Evolutionary conservation across 345 rosid genomes (phyloP), one percentile per base, ranked within the genome.

Genomic region (Sapria himalayana): DNA sequence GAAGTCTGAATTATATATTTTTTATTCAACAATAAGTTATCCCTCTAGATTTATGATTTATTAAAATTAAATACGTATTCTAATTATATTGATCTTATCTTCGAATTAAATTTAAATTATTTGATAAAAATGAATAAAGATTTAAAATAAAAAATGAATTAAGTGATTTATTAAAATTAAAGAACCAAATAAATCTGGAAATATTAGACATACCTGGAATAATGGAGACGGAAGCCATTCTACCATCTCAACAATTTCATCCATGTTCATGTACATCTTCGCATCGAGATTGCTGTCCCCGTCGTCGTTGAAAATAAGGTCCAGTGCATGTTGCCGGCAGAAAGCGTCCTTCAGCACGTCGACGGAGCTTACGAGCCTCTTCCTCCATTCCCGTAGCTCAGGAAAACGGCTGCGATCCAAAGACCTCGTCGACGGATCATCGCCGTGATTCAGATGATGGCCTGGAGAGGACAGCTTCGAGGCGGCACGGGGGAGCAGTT

Each of bases 311-410:
- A 80, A 91, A 54, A 91, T 84, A 59, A 91, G 92, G 56, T 91
- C 94, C 35, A 91, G 70, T n/a, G 78, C 99, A 78, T 91, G 96
- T 40, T 73, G 96, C 31, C 67, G 93, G 58, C 99, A 91, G 58
- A 91, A 84, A 9, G 85, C 66, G 61, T 91, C 80, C 61, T 78
- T 91, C 43, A 91, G 60, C 48, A 81, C 73, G 57, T 84, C 99
- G 60, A 91, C 85, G 33, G 92, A 74, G 57, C 62, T 48, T 24
- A 63, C 69, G 51, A 91, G 89, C 53, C 89, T 75, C 62, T 79
- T 73, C 67, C 70, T 91, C 99, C 99, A 91, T 71, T 91, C 99
- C 57, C 99, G 72, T 59, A 80, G 99, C 59, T 91, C 99, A 54
- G 94, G 94, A 50, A 80, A 71, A 51, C 99, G 96, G 46, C 76